These are phyloP conservation scores for Hygrocybe coccinea DNA, from an alignment of 768 basidiomycete species.

Conservation along the genomic window DNA sequence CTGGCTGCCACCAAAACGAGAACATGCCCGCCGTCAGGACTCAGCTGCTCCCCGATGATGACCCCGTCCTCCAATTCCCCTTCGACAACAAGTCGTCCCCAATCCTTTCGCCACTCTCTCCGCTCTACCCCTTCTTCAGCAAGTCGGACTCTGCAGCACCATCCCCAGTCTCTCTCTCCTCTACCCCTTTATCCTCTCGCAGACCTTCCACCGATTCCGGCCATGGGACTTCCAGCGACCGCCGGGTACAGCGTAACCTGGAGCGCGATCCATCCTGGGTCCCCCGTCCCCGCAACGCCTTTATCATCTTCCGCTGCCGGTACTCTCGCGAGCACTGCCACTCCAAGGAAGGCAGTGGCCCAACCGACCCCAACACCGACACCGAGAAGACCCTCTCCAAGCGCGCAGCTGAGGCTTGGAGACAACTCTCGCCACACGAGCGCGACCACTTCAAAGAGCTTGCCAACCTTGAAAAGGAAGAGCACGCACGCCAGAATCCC, in stretches of 20 bases:
- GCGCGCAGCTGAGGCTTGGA: constrained; percentile 75
- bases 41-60: too few species aligned
- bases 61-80: too few species aligned
- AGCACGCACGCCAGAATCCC: constrained; percentile 55
- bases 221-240: neutral
- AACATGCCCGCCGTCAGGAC: too few species aligned
- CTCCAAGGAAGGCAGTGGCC: constrained; percentile 33
- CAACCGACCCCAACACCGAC: constrained; percentile 23
- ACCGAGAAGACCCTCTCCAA: constrained; percentile 63
- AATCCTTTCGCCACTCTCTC: too few species aligned
- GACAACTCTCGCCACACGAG: constrained; percentile 44
- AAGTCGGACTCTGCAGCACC: neutral
- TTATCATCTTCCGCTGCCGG: constrained; percentile 70
- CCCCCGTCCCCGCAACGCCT: constrained; percentile 64
- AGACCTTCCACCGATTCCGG: neutral
- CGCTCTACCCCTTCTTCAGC: neutral
- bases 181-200: neutral
- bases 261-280: constrained; percentile 24
- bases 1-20: too few species aligned
- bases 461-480: constrained; percentile 52
- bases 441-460: constrained; percentile 46
- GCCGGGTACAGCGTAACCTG: neutral
- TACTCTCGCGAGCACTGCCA: constrained; percentile 43
- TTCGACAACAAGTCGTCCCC: too few species aligned
- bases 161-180: neutral